Base-by-base conservation (phyloP, 192 early-diverging fungal genomes). In the Paraglomus occultum region DNA sequence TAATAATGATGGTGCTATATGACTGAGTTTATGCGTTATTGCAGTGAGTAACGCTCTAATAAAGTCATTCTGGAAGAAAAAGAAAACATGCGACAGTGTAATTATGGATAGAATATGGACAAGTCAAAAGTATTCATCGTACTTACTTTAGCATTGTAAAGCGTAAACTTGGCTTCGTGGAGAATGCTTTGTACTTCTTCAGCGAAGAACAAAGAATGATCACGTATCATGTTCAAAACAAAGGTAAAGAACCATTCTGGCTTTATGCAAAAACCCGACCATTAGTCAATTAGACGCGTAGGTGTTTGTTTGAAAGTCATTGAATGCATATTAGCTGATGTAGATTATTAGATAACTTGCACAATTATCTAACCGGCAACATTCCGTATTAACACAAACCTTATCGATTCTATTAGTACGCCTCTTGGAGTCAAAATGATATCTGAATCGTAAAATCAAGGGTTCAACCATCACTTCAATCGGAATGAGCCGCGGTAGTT, bases 241-340 rank as follows among this genome's bases (percentile, higher is more conserved):
- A 89, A 87, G 4, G 82, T 80, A 18, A 91, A 74, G 70, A 87
- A 90, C 91, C 89, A 91, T 73, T 92, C 91, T n/a, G 91, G 89
- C 84, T 87, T 71, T 17, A 50, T 18, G 2, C n/a, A 40, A 39
- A 40, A 44, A 20, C 42, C 5, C 40, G 23, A 43, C 40, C 54
- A 20, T 54, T 40, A 69, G 50, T 49, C 10, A n/a, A 67, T 20
- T 23, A 64, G 39, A 8, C 14, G 9, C 1, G n/a, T 38, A 22
- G 23, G 17, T 7, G n/a, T 17, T 5, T 49, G 15, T 64, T 4
- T 55, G 11, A 51, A 4, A 2, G 47, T 44, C 7, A 10, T 11
- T 61, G 3, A 31, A 31, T 31, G 31, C 31, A 2, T 31, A 3
- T 31, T 31, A 31, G 15, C 15, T 17, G 51, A 51, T 3, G 51